Evolutionary conservation across 1,284 basidiomycete species (phyloP).

Genomic region (Tilletia walkeri): DNA sequence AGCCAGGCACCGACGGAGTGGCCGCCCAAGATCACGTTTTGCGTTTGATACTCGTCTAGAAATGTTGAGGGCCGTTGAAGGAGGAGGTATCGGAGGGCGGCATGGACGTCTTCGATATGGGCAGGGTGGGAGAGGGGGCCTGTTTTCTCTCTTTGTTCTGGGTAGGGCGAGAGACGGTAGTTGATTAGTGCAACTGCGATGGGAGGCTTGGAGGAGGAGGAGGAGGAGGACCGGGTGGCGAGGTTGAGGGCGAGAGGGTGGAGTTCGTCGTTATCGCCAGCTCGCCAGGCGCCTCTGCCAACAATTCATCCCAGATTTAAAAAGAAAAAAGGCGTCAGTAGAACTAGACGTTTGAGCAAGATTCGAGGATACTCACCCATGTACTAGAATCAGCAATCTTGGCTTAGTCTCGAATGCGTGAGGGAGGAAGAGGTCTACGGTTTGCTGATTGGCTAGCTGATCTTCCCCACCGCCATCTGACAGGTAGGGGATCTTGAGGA

Average conservation of each 20-base stretch:
- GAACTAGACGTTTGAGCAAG: neutral
- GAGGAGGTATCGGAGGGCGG: slow-evolving; percentile 24
- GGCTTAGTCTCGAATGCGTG: too few species aligned
- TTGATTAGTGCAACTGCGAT: slow-evolving; percentile 9
- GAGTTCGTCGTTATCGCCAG: slow-evolving; percentile 1
- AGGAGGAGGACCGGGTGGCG: too few species aligned
- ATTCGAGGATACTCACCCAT: neutral
- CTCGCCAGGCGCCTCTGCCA: slow-evolving; percentile 5
- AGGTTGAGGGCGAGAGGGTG: neutral
- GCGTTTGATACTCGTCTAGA: neutral
- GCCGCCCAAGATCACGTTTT: neutral
- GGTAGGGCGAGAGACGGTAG: slow-evolving; percentile 3
- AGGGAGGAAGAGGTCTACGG: too few species aligned
- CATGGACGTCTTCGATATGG: slow-evolving; percentile 24
- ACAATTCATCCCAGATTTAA: neutral
- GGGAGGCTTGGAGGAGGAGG: neutral
- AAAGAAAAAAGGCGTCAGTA: neutral
- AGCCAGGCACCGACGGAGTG: slow-evolving; percentile 14
- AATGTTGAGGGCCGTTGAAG: slow-evolving; percentile 22
- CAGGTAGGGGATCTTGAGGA: too few species aligned
- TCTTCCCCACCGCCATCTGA: too few species aligned
- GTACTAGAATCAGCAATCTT: too few species aligned
- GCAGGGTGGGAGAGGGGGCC: slow-evolving; percentile 19
- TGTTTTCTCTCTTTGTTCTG: neutral
- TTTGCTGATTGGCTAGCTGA: too few species aligned